Evolutionary conservation across 345 rosid species (phyloP).

Genomic region (Kandelia obovata): DNA sequence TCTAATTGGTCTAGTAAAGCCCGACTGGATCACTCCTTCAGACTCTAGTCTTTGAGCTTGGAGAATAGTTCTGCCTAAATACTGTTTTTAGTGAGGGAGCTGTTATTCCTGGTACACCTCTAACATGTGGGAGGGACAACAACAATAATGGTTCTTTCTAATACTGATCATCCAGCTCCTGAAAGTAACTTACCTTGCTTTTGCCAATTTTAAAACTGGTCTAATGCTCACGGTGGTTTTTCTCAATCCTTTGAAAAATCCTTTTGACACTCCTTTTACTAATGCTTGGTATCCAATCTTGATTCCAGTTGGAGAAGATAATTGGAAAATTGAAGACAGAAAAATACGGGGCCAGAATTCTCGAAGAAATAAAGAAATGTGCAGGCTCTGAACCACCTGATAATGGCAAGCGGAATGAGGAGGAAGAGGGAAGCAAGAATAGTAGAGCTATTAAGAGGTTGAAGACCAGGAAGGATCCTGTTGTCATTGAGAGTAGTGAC

Average conservation of each 20-base stretch:
- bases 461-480: conserved; percentile 46
- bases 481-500: conserved; percentile 54
- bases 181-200: no score
- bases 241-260: no score
- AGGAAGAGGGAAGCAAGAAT: conserved; percentile 26
- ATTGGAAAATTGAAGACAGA: conserved; percentile 79
- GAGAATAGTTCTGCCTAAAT: not conserved
- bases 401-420: conserved; percentile 25
- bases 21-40: no score
- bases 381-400: conserved; percentile 24
- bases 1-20: not conserved
- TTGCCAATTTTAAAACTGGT: no score
- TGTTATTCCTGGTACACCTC: not conserved
- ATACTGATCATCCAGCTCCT: not conserved
- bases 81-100: not conserved
- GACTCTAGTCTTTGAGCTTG: no score
- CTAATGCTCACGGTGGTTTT: no score
- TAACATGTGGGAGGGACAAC: not conserved
- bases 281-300: not conserved
- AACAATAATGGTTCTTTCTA: not conserved
- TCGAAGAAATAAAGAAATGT: conserved; percentile 52
- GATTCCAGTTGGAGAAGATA: conserved; percentile 76
- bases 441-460: conserved; percentile 48
- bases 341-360: conserved; percentile 70
- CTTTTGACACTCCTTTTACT: no score